A percentile compares a stretch with the other conserved stretches of the same genome.
phyloP scores from a whole-genome alignment of 768 basidiomycete species.

The Pholiota microspora region DNA sequence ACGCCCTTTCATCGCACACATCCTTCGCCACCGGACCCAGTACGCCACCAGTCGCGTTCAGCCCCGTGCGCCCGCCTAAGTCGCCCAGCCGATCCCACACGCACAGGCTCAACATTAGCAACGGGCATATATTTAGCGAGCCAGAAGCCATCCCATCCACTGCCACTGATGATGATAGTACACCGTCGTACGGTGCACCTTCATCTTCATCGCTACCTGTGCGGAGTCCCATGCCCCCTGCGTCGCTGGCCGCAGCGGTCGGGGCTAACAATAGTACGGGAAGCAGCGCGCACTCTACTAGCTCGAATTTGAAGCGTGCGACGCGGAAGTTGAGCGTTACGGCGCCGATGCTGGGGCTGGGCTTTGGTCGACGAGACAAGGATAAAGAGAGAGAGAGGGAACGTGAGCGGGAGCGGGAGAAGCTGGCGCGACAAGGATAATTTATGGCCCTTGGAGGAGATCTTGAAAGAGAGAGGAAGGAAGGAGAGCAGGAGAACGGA shows the following conservation, averaged over 20 bases:
- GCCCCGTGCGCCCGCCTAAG: constrained; percentile 7
- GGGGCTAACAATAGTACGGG: constrained; percentile 21
- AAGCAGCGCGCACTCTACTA: constrained; percentile 17
- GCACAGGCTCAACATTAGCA: constrained; percentile 16
- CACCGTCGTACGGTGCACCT: neutral
- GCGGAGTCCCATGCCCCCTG: constrained; percentile 12
- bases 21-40: neutral
- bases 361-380: constrained; percentile 55
- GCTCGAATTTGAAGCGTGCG: constrained; percentile 29
- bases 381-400: constrained; percentile 40
- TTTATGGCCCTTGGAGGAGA: neutral
- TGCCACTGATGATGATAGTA: constrained; percentile 7
- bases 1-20: neutral
- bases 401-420: constrained; percentile 20
- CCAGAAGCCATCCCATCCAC: constrained; percentile 1
- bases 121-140: constrained; percentile 14
- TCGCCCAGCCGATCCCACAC: constrained; percentile 6
- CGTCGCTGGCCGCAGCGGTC: constrained; percentile 19
- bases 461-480: neutral
- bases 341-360: constrained; percentile 59
- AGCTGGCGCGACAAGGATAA: neutral
- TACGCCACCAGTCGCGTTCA: neutral
- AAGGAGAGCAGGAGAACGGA: neutral
- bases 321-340: constrained; percentile 70
- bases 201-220: neutral